Percentiles rank a stretch among this genome's conserved stretches.
These are phyloP conservation scores for Dothistroma septosporum DNA, from an alignment of 2,329 filamentous ascomycete species.

Conservation along the genomic window DNA sequence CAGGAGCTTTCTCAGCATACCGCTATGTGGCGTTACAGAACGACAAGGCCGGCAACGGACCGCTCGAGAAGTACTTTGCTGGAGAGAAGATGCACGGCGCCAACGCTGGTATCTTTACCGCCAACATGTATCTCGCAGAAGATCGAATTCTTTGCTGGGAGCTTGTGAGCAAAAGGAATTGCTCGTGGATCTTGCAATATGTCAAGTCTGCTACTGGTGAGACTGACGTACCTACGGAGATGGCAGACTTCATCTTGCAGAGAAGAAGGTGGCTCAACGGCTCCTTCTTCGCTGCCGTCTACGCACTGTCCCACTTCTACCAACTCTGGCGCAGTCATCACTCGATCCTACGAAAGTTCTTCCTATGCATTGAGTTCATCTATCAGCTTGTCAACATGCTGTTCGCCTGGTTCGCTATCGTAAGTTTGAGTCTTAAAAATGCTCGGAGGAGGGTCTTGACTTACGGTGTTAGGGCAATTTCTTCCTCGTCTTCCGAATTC, in stretches of 20 bases:
- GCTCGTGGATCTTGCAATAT: slow-evolving; percentile 95
- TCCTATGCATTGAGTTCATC: slow-evolving; percentile 86
- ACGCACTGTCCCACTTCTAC: slow-evolving; percentile 91
- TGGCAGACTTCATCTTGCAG: slow-evolving; percentile 92
- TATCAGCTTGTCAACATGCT: slow-evolving; percentile 97
- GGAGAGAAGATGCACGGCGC: slow-evolving; percentile 94
- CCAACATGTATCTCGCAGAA: slow-evolving; percentile 98
- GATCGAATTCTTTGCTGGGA: slow-evolving; percentile 99
- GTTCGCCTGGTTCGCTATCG: slow-evolving; percentile 97
- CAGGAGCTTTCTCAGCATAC: slow-evolving; percentile 97
- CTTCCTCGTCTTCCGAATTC: slow-evolving; percentile 96
- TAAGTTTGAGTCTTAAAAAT: slow-evolving; percentile 32
- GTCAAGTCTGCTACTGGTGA: slow-evolving; percentile 97
- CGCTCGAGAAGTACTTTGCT: slow-evolving; percentile 92
- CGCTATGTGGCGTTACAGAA: slow-evolving; percentile 92
- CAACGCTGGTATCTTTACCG: slow-evolving; percentile 92
- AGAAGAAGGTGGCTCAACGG: slow-evolving; percentile 96
- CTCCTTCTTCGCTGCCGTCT: slow-evolving; percentile 95
- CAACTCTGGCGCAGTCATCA: slow-evolving; percentile 94
- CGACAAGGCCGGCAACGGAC: slow-evolving; percentile 89
- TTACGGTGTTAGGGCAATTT: slow-evolving; percentile 66
- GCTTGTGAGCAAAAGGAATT: slow-evolving; percentile 94
- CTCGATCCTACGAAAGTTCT: slow-evolving; percentile 77
- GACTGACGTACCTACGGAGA: slow-evolving; percentile 91
- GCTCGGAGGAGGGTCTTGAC: not conserved